Evolutionary conservation across 441 rosid genomes (phyloP).

Genomic region (Jatropha multifida): DNA sequence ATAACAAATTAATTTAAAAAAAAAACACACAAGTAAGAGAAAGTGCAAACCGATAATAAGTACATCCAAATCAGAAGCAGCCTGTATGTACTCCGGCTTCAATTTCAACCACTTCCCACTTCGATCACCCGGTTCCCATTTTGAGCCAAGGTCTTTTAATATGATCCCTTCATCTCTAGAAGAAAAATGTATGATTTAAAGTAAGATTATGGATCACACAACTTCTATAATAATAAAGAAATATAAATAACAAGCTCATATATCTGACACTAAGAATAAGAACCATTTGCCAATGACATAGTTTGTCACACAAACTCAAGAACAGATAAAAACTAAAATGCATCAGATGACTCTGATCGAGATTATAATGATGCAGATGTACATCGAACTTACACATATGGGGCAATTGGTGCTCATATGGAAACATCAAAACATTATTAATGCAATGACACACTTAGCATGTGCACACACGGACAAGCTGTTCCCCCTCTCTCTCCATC

Average conservation of each 20-base stretch:
- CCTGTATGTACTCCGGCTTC: slow-evolving; percentile 85
- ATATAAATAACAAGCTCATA: neutral
- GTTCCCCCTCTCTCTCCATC: neutral
- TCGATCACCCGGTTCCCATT: slow-evolving; percentile 98
- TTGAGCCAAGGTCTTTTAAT: slow-evolving; percentile 83
- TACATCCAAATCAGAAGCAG: slow-evolving; percentile 93
- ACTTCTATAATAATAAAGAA: neutral
- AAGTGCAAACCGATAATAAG: slow-evolving; percentile 72
- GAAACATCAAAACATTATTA: neutral
- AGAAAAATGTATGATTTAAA: neutral
- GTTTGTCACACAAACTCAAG: neutral
- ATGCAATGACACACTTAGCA: neutral
- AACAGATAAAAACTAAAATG: neutral
- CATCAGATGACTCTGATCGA: neutral
- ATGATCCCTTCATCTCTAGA: slow-evolving; percentile 91
- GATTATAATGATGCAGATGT: neutral
- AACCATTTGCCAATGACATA: slow-evolving; percentile 3
- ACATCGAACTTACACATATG: neutral
- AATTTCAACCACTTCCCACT: slow-evolving; percentile 98
- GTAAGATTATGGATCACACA: neutral
- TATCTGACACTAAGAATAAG: neutral
- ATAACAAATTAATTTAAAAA: slow-evolving; percentile 13
- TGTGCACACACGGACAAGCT: neutral
- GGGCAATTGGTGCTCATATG: neutral
- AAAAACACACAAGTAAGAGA: slow-evolving; percentile 1